Conservation (phyloP, 345 rosid species). For the Pistacia atlantica region DNA sequence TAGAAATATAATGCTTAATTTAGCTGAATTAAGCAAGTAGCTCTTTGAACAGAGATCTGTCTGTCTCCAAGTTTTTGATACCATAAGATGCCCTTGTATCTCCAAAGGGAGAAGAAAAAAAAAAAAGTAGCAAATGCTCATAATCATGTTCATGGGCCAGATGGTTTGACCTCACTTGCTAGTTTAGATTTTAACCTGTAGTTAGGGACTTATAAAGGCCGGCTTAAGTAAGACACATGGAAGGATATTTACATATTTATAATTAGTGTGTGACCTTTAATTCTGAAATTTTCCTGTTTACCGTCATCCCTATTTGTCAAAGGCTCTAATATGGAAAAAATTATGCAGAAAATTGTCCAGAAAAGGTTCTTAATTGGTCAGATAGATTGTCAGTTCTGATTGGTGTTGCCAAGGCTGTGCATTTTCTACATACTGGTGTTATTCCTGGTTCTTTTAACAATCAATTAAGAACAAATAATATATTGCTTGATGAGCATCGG, state of each 20-base stretch:
- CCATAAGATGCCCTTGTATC: not conserved
- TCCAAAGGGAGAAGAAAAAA: not conserved
- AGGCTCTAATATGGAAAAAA: not conserved
- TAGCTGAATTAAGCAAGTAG: not conserved
- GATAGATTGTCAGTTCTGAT: conserved; percentile 78
- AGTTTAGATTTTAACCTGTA: not conserved
- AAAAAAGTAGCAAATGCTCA: not conserved
- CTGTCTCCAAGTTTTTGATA: not conserved
- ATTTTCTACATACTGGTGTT: conserved; percentile 85
- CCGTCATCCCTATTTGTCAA: not conserved
- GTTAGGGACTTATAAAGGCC: not conserved
- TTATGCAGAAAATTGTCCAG: conserved; percentile 60
- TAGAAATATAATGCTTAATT: not conserved
- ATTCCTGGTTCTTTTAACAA: conserved; percentile 79
- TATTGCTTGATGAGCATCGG: conserved; percentile 86
- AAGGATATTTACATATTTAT: not conserved
- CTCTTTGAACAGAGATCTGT: not conserved
- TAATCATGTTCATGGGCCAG: not conserved
- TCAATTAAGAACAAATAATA: conserved; percentile 69
- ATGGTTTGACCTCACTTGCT: not conserved
- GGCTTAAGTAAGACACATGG: not conserved
- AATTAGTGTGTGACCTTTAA: not conserved
- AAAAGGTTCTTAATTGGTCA: conserved; percentile 83
- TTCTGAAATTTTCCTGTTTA: not conserved
- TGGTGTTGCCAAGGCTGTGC: conserved; percentile 92